These are phyloP conservation scores for Stenogyne calaminthoides DNA, from an alignment of 305 asterid genomes.

Conservation along the genomic window DNA sequence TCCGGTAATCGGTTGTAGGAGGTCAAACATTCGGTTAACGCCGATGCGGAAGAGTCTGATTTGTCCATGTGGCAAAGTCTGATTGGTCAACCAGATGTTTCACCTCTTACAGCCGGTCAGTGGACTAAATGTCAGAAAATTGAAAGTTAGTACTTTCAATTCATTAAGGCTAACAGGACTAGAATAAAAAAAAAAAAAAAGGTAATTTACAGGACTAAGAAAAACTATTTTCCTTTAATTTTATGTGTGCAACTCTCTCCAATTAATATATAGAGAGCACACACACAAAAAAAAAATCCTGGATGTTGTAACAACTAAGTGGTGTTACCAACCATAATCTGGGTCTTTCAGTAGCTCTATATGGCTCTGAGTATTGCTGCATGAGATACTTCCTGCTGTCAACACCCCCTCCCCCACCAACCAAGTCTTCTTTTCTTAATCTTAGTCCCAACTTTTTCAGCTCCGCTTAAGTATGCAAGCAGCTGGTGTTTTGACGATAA, in stretches of 20 bases:
- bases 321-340: neutral
- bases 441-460: conserved; percentile 38
- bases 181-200: too few species aligned
- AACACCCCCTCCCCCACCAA: neutral
- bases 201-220: too few species aligned
- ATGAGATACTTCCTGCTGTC: conserved; percentile 17
- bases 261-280: neutral
- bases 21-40: too few species aligned
- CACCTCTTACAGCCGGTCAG: too few species aligned
- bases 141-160: too few species aligned
- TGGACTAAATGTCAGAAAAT: too few species aligned
- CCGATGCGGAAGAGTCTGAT: too few species aligned
- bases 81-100: too few species aligned
- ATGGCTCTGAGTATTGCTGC: neutral
- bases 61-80: too few species aligned
- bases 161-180: too few species aligned
- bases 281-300: neutral
- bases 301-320: neutral
- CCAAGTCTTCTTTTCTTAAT: conserved; percentile 8
- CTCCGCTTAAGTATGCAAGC: conserved; percentile 51
- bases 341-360: neutral
- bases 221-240: too few species aligned
- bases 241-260: neutral
- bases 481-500: conserved; percentile 78
- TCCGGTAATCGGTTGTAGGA: too few species aligned